Conservation (phyloP, 2,329 filamentous ascomycete genomes). For the Trichophyton equinum region DNA sequence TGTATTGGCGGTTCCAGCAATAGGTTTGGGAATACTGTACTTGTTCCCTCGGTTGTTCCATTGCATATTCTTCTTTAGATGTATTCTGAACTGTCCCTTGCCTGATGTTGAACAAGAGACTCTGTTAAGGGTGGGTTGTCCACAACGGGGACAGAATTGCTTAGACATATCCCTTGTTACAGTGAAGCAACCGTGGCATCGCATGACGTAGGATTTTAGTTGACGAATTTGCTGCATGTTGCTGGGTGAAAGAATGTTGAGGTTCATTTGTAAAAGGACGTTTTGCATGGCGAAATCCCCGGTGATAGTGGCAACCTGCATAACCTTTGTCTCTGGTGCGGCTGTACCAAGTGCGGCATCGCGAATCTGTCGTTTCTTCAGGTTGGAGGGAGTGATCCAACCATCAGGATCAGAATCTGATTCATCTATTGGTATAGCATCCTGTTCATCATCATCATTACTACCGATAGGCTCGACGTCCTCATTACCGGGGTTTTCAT, state of each 20-base stretch:
- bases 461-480: conserved; percentile 10
- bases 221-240: conserved; percentile 67
- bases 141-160: conserved; percentile 88
- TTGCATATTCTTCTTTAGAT: conserved; percentile 89
- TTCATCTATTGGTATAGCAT: conserved; percentile 14
- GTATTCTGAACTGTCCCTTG: conserved; percentile 67
- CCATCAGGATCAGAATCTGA: conserved; percentile 47
- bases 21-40: conserved; percentile 84
- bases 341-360: conserved; percentile 43
- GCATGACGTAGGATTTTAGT: conserved; percentile 76
- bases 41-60: conserved; percentile 89
- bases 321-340: conserved; percentile 46
- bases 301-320: conserved; percentile 84
- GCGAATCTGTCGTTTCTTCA: conserved; percentile 68
- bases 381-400: conserved; percentile 91
- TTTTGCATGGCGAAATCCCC: conserved; percentile 98
- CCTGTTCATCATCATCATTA: conserved; percentile 20
- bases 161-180: conserved; percentile 70
- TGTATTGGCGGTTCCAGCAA: conserved; percentile 66
- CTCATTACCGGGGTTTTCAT: conserved; percentile 3
- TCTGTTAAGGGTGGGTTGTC: conserved; percentile 72
- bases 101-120: conserved; percentile 75
- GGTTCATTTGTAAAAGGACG: conserved; percentile 84
- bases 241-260: conserved; percentile 67
- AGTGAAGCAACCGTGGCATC: conserved; percentile 88